Conservation (phyloP, 371 early-diverging fungal species). For the Coemansia sp. region DNA sequence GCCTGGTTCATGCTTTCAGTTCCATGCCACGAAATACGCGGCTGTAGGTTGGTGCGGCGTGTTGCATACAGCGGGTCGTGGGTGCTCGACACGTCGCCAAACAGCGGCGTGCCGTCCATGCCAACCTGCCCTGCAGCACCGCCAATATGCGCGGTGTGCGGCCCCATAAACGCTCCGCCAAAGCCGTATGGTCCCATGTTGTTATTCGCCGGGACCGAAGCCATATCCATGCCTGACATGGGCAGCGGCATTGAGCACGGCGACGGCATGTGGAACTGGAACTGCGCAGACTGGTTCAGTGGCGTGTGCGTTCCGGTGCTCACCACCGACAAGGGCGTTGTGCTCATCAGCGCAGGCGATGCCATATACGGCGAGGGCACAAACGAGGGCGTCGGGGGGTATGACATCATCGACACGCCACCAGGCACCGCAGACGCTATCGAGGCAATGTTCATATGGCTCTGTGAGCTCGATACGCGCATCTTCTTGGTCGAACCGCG, state of each 20-base stretch:
- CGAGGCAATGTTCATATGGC: slow-evolving; percentile 22
- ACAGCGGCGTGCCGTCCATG: slow-evolving; percentile 18
- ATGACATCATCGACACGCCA: slow-evolving; percentile 13
- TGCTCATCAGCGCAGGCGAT: slow-evolving; percentile 32
- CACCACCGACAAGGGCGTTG: slow-evolving; percentile 35
- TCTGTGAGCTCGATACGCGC: slow-evolving; percentile 48
- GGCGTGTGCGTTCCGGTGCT: slow-evolving; percentile 36
- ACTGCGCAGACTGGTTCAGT: slow-evolving; percentile 35
- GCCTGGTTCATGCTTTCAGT: slow-evolving; percentile 44
- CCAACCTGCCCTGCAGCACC: slow-evolving; percentile 8
- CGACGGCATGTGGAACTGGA: slow-evolving; percentile 50
- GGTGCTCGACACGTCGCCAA: slow-evolving; percentile 13
- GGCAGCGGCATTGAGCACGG: slow-evolving; percentile 49
- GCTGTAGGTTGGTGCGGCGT: slow-evolving; percentile 32
- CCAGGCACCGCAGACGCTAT: slow-evolving; percentile 5
- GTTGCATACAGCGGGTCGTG: slow-evolving; percentile 24
- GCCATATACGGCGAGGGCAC: slow-evolving; percentile 25
- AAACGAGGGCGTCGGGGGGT: slow-evolving; percentile 36
- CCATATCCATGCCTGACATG: slow-evolving; percentile 42
- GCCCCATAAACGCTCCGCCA: slow-evolving; percentile 29
- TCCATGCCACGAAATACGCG: slow-evolving; percentile 49
- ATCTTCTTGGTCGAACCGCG: slow-evolving; percentile 40
- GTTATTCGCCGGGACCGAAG: slow-evolving; percentile 34
- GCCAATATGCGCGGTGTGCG: slow-evolving; percentile 22
- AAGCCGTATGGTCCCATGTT: slow-evolving; percentile 24